A percentile compares a stretch with the other conserved stretches of the same genome.
phyloP scores from a whole-genome alignment of 78 protist genomes.

The Dictyostelium brefeldianum region DNA sequence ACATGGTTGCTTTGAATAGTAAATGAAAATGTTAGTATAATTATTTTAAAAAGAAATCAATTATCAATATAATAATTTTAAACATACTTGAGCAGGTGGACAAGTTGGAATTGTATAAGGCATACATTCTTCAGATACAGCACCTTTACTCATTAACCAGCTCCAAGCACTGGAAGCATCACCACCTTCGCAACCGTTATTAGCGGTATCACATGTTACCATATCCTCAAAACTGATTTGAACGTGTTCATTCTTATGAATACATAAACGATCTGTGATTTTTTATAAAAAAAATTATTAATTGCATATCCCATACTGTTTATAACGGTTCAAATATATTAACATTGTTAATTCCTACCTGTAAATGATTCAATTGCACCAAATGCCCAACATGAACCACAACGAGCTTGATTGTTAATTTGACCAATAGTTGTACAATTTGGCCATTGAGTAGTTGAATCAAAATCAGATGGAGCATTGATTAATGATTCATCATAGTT shows the following conservation, averaged over 20 bases:
- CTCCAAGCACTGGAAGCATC: slow-evolving; percentile 19
- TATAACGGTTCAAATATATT: no score
- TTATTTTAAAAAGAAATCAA: no score
- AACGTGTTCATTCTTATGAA: slow-evolving; percentile 31
- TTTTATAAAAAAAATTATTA: no score
- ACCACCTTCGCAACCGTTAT: slow-evolving; percentile 62
- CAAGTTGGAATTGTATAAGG: slow-evolving; percentile 61
- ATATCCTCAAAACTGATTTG: slow-evolving; percentile 45
- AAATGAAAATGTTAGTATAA: no score
- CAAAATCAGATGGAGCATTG: slow-evolving; percentile 26
- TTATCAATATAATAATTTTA: no score
- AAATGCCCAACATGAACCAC: slow-evolving; percentile 43
- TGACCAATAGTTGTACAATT: slow-evolving; percentile 58
- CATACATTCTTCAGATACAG: slow-evolving; percentile 9
- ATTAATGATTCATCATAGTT: not conserved
- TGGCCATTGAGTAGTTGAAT: slow-evolving; percentile 38
- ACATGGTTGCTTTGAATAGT: slow-evolving; percentile 35
- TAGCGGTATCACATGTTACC: slow-evolving; percentile 42
- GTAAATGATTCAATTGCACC: slow-evolving; percentile 47
- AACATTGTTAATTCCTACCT: no score
- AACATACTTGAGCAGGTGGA: slow-evolving; percentile 53
- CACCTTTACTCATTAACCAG: slow-evolving; percentile 30
- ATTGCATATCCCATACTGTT: no score
- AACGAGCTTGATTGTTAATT: slow-evolving; percentile 79
- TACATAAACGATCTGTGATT: slow-evolving; percentile 65